Evolutionary conservation across 495 filamentous ascomycete genomes (phyloP), one percentile per base, ranked within the genome.

Genomic region (Penicillium daleae): DNA sequence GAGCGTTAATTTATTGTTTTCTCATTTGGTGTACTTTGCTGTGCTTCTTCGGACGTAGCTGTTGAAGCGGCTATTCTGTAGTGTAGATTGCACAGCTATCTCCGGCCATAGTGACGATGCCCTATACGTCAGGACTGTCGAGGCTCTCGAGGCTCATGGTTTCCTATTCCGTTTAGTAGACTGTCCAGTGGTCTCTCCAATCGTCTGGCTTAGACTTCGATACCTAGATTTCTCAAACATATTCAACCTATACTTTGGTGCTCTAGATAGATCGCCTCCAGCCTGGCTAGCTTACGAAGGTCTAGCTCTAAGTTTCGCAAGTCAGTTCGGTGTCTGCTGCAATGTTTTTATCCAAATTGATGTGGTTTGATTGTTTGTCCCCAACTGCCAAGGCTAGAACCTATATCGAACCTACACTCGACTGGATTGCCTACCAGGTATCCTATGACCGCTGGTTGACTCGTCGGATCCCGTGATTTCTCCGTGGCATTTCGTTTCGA

Each of bases 1-100:
- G 40, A 57, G 56, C 56, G 37, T 56, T 35, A 56, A 56, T 56
- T 24, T 40, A 32, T 46, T 32, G 3, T 44, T n/a, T n/a, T 56
- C 27, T 44, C 13, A 27, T 49, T 49, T 7, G 22, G 22, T 8
- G 12, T 22, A 21, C 9, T 24, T 49, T 13, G 5, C 7, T 5
- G 6, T 49, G 21, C 22, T 15, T 27, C 10, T 27, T 27, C 15
- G 4, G 4, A 27, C 6, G 24, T 46, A 10, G 6, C 6, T 19
- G 19, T 22, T 12, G 6, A 10, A 6, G 40, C 19, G 40, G 6
- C 46, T 6, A 27, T 49, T 27, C 10, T 49, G 21, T 49, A 13
- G 12, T 49, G 46, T 27, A 49, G 1, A 15, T 4, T 7, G 17
- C 27, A 15, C 46, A 6, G 24, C 46, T 24, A 17, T 26, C 21